A percentile compares a stretch with the other conserved stretches of the same genome.
phyloP scores from a whole-genome alignment of 306 rosid genomes.

The Glycyrrhiza uralensis region DNA sequence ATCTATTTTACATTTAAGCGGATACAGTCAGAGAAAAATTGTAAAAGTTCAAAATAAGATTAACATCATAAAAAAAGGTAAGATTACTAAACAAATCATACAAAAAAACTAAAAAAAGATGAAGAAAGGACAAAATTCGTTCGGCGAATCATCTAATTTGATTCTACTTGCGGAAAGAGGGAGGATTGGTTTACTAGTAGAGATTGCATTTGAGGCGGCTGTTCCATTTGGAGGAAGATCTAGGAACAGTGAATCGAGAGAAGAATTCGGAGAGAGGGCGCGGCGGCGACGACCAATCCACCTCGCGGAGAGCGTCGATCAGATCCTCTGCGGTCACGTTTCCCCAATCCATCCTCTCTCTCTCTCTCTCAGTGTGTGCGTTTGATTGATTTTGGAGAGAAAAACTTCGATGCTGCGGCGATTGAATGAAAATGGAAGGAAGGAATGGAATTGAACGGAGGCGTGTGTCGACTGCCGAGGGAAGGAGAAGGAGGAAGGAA shows the following conservation, averaged over 20 bases:
- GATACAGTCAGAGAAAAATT: not conserved
- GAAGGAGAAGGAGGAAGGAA: not conserved
- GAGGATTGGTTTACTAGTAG: constrained; percentile 69
- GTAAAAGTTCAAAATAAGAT: not conserved
- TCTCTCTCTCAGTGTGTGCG: not conserved
- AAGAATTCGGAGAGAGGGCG: constrained; percentile 93
- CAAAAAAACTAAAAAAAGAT: not conserved
- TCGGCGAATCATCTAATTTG: not conserved
- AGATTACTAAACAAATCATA: not conserved
- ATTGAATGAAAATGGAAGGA: not conserved
- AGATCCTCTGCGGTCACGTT: constrained; percentile 97
- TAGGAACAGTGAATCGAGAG: constrained; percentile 81
- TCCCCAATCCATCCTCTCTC: constrained; percentile 79
- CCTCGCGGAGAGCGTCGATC: constrained; percentile 94
- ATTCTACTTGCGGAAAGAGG: not conserved
- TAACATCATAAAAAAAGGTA: not conserved
- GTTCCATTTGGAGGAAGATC: constrained; percentile 82
- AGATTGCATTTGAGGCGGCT: constrained; percentile 99
- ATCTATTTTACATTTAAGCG: not conserved
- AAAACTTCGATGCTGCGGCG: not conserved
- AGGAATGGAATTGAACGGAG: not conserved
- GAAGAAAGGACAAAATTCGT: not conserved
- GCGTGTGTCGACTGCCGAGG: not conserved
- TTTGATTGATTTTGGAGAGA: not conserved
- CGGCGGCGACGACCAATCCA: constrained; percentile 98